Conservation (phyloP, 176 grass and related monocot species). For the Musa troglodytarum region DNA sequence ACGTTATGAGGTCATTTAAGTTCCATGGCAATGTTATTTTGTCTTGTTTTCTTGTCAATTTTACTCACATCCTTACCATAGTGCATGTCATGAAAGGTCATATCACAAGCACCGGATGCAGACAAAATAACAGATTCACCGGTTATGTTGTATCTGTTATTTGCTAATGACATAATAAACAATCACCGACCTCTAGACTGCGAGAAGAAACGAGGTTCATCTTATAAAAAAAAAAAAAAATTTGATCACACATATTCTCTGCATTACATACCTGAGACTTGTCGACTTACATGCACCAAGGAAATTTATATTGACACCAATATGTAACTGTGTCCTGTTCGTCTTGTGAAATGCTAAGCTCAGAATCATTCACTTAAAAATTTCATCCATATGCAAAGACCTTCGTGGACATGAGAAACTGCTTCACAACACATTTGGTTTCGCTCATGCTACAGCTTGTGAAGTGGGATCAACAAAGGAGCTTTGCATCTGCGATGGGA, state of each 20-base stretch:
- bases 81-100: too few species aligned
- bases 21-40: not conserved
- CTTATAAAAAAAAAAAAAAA: not conserved
- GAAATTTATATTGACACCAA: too few species aligned
- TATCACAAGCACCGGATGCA: too few species aligned
- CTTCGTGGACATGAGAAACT: not conserved
- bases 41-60: not conserved
- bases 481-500: constrained; percentile 71
- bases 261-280: not conserved
- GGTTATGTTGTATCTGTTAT: not conserved
- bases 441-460: constrained; percentile 49
- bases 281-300: too few species aligned
- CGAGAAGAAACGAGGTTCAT: not conserved
- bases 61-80: too few species aligned
- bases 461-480: constrained; percentile 93
- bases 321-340: too few species aligned
- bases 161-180: not conserved
- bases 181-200: not conserved
- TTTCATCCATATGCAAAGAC: not conserved
- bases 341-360: not conserved
- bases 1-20: not conserved
- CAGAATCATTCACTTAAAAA: not conserved
- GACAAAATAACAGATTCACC: too few species aligned
- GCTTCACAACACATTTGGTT: not conserved
- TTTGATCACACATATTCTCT: not conserved